A percentile compares a stretch with the other conserved stretches of the same genome.
Conservation (phyloP, 2,329 filamentous ascomycete species). For the Colletotrichum sp. region DNA sequence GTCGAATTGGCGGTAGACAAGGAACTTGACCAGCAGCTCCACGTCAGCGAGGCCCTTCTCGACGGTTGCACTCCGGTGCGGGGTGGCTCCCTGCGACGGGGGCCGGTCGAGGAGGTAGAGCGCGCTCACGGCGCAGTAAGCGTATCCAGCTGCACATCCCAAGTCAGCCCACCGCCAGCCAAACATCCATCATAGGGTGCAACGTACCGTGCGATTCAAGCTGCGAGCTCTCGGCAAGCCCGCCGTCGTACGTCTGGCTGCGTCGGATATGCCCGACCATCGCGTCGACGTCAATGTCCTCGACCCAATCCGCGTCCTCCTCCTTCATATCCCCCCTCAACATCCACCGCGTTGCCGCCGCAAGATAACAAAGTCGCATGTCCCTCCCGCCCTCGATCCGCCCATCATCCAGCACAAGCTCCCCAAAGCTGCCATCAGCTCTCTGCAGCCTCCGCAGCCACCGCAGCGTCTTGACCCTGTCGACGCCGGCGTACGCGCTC, state of each 20-base stretch:
- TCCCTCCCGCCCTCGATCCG: constrained; percentile 79
- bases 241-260: constrained; percentile 82
- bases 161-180: neutral
- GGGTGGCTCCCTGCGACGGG: constrained; percentile 37
- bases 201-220: constrained; percentile 77
- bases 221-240: constrained; percentile 77
- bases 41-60: constrained; percentile 39
- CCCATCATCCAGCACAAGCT: constrained; percentile 68
- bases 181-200: neutral
- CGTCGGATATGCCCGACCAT: constrained; percentile 74
- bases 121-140: constrained; percentile 84
- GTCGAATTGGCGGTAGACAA: constrained; percentile 68
- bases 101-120: constrained; percentile 76
- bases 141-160: constrained; percentile 76
- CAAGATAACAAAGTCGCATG: constrained; percentile 87
- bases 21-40: constrained; percentile 52
- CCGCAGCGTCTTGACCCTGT: constrained; percentile 67
- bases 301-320: constrained; percentile 58
- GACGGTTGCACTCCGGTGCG: constrained; percentile 35
- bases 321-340: constrained; percentile 66
- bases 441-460: constrained; percentile 84
- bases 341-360: constrained; percentile 82
- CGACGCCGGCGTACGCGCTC: constrained; percentile 65
- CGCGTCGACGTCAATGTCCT: constrained; percentile 76
- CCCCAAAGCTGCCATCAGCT: constrained; percentile 88